Base-by-base conservation (phyloP, 352 stramenopile genomes). In the Globisporangium viniferum region DNA sequence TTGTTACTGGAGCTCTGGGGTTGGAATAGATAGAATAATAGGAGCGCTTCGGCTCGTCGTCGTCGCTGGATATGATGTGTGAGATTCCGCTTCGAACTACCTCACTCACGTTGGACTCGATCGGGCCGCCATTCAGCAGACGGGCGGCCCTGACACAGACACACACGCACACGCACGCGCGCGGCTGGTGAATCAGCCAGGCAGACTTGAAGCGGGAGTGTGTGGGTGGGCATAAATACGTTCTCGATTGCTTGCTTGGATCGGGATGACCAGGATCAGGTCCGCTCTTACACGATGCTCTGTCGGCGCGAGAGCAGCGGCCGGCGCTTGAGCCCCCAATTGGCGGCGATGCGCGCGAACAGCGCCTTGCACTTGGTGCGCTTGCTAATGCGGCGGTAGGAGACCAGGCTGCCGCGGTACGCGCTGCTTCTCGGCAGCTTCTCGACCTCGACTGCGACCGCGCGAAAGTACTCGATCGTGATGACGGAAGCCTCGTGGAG, bases 401-500 rank as follows among this genome's bases (percentile, higher is more conserved):
- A 73, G 31, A 94, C 83, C 39, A 94, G 74, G 35, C 84, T 92
- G 51, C 86, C 86, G 18, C 82, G 86, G 56, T 91, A 90, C 3
- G 74, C 77, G 53, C 81, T 91, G 44, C 76, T 82, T 36, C 81
- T 79, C 10, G 84, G 84, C 3, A 94, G 78, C 15, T 77, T 71
- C 14, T 83, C 76, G 3, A 80, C 81, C 44, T 90, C 75, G 51
- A 92, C 60, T 51, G 78, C 74, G 35, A 78, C 82, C 24, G 79
- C 75, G 39, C 83, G 79, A 60, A 94, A 92, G 72, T 89, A 91
- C 39, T 87, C 70, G 22, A 77, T 75, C 4, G 86, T 92, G 59
- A 90, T 76, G 46, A 70, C 68, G 10, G 86, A 72, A 20, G 84
- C 86, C 2, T 91, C 81, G 18, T 92, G 78, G 18, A 94, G 75